Percentiles rank a stretch among this genome's conserved stretches.
phyloP scores from a whole-genome alignment of 129 eudicot genomes.

The Chrysanthemum makinoi region DNA sequence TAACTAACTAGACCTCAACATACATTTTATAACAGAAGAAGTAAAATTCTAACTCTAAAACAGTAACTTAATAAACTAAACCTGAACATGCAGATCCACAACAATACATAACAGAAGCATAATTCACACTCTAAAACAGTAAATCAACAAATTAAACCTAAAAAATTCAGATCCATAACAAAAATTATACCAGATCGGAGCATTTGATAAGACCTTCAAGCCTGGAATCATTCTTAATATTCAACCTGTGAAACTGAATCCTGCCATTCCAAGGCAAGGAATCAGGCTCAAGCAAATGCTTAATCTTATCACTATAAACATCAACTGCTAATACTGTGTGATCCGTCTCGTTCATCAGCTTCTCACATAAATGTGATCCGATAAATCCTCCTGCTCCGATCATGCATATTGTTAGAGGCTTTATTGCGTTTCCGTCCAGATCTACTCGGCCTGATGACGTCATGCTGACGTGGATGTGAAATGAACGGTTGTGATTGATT shows the following conservation, averaged over 20 bases:
- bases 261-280: conserved; percentile 69
- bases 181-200: conserved; percentile 78
- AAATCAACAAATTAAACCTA: too few relatives aligned
- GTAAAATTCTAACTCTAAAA: too few relatives aligned
- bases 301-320: conserved; percentile 92
- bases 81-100: too few relatives aligned
- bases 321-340: conserved; percentile 90
- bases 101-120: too few relatives aligned
- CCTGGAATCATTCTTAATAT: conserved; percentile 93
- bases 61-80: too few relatives aligned
- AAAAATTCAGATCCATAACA: not conserved
- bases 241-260: conserved; percentile 87
- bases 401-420: conserved; percentile 86
- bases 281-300: conserved; percentile 87
- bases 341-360: conserved; percentile 69
- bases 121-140: not conserved
- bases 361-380: conserved; percentile 97
- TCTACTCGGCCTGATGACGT: conserved; percentile 56
- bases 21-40: too few relatives aligned
- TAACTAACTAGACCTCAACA: too few relatives aligned
- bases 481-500: not conserved
- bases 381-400: conserved; percentile 99
- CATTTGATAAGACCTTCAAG: conserved; percentile 95
- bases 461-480: conserved; percentile 2
- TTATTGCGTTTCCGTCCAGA: conserved; percentile 88